phyloP scores from a whole-genome alignment of 176 grass and related monocot species.

The Cymbopogon citratus region DNA sequence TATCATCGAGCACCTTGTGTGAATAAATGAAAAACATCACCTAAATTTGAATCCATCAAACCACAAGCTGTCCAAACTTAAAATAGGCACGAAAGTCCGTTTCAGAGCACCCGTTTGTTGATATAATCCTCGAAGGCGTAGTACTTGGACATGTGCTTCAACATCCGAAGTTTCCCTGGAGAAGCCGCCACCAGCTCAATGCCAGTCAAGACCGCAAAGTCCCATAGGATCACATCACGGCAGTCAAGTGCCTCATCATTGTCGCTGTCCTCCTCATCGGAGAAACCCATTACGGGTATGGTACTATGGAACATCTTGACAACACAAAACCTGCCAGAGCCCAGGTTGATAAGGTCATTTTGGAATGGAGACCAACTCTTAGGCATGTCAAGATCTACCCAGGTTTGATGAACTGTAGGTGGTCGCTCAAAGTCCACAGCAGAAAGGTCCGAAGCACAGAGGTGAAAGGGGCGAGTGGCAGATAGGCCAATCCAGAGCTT shows the following conservation, averaged over 20 bases:
- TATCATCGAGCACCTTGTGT: background rate
- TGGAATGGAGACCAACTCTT: background rate
- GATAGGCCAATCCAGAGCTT: background rate
- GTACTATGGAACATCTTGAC: background rate
- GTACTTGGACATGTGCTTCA: conserved; percentile 14
- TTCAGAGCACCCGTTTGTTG: background rate
- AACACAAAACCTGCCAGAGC: background rate
- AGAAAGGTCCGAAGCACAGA: background rate
- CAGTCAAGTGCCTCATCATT: background rate
- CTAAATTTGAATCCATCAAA: background rate
- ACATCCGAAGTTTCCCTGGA: background rate
- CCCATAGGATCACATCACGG: background rate
- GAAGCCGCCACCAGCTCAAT: background rate
- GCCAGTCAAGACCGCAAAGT: conserved; percentile 1
- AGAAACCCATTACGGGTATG: background rate
- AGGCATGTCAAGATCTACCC: background rate
- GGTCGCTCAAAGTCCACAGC: background rate
- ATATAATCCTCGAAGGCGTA: background rate
- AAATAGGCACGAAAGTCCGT: no score
- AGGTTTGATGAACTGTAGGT: background rate
- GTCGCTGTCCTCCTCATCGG: background rate
- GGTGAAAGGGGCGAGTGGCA: background rate
- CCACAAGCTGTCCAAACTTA: background rate
- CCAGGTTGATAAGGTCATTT: background rate
- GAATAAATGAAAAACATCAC: background rate